These are phyloP conservation scores for Symbiodinium natans DNA, from an alignment of 73 alveolate genomes.

Conservation along the genomic window DNA sequence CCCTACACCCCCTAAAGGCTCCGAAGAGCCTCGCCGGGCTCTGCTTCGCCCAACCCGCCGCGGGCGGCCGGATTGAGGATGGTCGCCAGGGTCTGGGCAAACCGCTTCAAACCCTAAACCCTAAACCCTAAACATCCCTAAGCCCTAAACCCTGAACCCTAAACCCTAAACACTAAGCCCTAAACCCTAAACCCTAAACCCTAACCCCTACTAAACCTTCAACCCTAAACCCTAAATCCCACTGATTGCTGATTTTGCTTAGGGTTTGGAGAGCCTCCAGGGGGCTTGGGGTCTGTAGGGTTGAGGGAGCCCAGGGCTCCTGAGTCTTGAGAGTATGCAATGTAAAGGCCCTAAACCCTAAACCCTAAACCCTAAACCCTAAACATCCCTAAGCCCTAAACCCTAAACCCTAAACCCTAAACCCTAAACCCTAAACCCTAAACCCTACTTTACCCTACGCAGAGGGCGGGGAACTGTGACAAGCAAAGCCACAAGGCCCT, in stretches of 20 bases:
- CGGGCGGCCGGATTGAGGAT: neutral
- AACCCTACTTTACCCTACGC: neutral
- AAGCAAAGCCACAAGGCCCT: neutral
- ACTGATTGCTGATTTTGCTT: too few relatives aligned
- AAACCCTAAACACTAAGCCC: neutral
- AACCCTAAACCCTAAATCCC: neutral
- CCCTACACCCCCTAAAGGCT: neutral
- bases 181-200: neutral
- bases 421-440: neutral
- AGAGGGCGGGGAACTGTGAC: too few relatives aligned
- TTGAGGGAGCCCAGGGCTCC: neutral
- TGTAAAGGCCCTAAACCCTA: neutral
- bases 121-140: neutral
- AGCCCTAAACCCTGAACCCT: neutral
- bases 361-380: neutral
- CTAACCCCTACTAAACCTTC: neutral
- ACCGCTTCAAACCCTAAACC: neutral
- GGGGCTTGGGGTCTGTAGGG: too few relatives aligned
- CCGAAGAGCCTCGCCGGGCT: neutral
- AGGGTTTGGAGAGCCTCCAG: too few relatives aligned
- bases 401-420: neutral
- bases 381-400: conserved; percentile 2
- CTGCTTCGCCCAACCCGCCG: neutral
- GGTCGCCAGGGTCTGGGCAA: neutral
- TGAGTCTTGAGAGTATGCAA: too few relatives aligned